A percentile compares a stretch with the other conserved stretches of the same genome.
Conservation (phyloP, 352 stramenopile species). For the Globisporangium polare region DNA sequence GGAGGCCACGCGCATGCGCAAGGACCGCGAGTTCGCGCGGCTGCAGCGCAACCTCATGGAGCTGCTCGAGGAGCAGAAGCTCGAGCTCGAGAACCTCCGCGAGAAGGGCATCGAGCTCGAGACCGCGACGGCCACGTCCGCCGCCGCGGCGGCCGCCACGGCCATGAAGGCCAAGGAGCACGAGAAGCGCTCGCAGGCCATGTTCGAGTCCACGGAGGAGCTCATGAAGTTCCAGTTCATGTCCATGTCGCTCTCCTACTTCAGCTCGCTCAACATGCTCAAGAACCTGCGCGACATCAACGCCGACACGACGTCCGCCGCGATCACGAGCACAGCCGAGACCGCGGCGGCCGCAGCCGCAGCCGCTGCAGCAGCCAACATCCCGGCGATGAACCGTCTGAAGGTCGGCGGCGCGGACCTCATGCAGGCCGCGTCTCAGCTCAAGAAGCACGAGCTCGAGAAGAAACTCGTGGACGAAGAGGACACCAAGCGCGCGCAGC, state of each 20-base stretch:
- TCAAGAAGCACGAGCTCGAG: constrained; percentile 74
- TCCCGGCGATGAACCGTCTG: constrained; percentile 73
- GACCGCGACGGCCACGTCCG: constrained; percentile 88
- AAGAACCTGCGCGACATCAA: constrained; percentile 93
- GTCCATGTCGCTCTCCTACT: constrained; percentile 94
- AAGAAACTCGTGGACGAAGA: constrained; percentile 52
- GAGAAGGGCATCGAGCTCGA: constrained; percentile 92
- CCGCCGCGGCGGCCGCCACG: constrained; percentile 86
- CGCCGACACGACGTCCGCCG: constrained; percentile 86
- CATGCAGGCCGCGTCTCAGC: constrained; percentile 52
- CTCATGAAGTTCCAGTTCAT: constrained; percentile 98
- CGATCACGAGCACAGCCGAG: constrained; percentile 86
- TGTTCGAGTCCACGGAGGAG: constrained; percentile 93
- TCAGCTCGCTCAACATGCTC: constrained; percentile 94
- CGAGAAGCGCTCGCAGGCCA: constrained; percentile 84
- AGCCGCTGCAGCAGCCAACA: constrained; percentile 83
- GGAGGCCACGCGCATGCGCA: constrained; percentile 89
- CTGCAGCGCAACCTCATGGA: constrained; percentile 93
- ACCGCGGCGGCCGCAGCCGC: constrained; percentile 83
- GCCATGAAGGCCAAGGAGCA: constrained; percentile 89
- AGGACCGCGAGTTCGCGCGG: constrained; percentile 91
- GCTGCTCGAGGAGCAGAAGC: constrained; percentile 92
- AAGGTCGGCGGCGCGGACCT: constrained; percentile 64
- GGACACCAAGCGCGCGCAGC: constrained; percentile 39
- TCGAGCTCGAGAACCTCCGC: constrained; percentile 88